Base-by-base conservation (phyloP, 2,329 filamentous ascomycete species). In the Fulvia fulva region DNA sequence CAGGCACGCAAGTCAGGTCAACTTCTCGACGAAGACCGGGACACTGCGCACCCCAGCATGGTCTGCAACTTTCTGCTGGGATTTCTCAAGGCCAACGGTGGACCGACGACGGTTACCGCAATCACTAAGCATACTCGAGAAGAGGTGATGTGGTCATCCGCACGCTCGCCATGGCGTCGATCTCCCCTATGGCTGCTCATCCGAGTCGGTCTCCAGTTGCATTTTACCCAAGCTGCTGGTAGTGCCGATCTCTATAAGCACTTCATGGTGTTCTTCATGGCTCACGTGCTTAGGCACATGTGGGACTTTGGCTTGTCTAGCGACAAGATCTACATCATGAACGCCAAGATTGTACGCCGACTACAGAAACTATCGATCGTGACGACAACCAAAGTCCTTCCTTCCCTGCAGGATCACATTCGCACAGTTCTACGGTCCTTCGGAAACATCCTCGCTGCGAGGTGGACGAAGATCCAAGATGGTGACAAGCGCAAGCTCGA, bases 161-260 rank as follows among this genome's bases (percentile, higher is more conserved):
- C 77, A 0, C 70, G 77, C 0, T 67, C 75, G 0, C 86, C 86
- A 0, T 90, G 87, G 86, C 77, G 87, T 19, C 75, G 87, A 37
- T 80, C 80, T 1, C 79, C 87, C 0, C 78, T 82, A 52, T 90
- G 85, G 81, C 78, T 90, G 0, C 73, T 85, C 0, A 69, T 89
- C 4, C 81, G 85, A 0, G 84, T 89, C 1, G 75, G 78, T 0
- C 64, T 83, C 1, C 79, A 85, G 51, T 77, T 85, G 0, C 75
- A 80, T 7, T 73, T 88, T 2, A 14, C 28, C 2, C 60, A 64
- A 67, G 75, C 23, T 56, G 60, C 32, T 67, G 71, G 2, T 61
- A 74, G 2, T 66, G n/a, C 46, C 14, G 19, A 23, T 1, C 28
- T 63, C 19, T 69, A 68, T 64, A 70, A 70, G 47, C 30, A 59